A percentile compares a stretch with the other conserved stretches of the same genome.
Evolutionary conservation across 1,139 yeast species (phyloP).

Genomic region (Scheffersomyces illinoinensis): DNA sequence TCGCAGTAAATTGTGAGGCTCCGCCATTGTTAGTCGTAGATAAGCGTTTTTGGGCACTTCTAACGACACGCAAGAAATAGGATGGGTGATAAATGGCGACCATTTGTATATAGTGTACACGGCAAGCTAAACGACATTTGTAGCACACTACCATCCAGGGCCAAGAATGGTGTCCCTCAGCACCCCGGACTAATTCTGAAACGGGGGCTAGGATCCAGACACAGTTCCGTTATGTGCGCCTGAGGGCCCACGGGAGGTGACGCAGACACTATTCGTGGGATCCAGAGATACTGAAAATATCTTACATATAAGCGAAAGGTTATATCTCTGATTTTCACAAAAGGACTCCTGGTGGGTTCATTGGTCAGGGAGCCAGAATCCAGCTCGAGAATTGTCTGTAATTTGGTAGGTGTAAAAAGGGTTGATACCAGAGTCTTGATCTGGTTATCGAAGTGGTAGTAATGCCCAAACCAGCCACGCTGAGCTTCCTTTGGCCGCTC

Average conservation of each 20-base stretch:
- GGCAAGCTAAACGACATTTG: not conserved
- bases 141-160: not conserved
- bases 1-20: not conserved
- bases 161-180: not conserved
- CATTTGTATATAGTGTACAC: not conserved
- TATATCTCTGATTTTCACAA: not conserved
- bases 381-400: not conserved
- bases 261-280: not conserved
- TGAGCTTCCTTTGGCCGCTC: not conserved
- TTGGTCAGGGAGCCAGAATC: not conserved
- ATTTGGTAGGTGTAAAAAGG: not conserved
- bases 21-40: not conserved
- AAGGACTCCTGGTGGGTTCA: not conserved
- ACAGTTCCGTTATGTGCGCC: not conserved
- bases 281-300: not conserved
- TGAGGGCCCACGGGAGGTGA: not conserved
- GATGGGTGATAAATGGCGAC: not conserved
- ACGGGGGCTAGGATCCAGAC: not conserved
- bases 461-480: too few relatives aligned
- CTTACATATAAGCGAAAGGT: slow-evolving; percentile 4
- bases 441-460: not conserved
- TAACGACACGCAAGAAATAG: not conserved
- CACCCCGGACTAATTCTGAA: not conserved
- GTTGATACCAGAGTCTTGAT: not conserved
- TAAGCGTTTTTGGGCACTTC: not conserved